These are phyloP conservation scores for Sugiyamaella smithiae DNA, from an alignment of 805 yeast species.

Conservation along the genomic window DNA sequence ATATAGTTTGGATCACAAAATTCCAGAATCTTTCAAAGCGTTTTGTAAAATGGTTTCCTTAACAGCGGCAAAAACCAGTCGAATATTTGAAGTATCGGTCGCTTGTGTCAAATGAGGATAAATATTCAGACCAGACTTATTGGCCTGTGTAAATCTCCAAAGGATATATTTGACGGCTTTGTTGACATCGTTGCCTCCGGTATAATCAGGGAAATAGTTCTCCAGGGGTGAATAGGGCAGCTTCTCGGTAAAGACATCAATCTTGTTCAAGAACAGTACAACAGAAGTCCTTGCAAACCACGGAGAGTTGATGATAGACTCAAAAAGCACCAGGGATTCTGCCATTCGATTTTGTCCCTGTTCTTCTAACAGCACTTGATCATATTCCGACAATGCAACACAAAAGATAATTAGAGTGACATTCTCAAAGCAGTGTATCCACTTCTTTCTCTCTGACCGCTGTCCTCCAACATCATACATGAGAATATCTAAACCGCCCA, in stretches of 20 bases:
- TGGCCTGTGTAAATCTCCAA: slow-evolving; percentile 85
- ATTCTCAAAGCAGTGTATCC: slow-evolving; percentile 96
- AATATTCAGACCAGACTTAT: slow-evolving; percentile 74
- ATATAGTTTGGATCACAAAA: slow-evolving; percentile 40
- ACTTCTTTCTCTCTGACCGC: slow-evolving; percentile 89
- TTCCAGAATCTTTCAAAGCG: slow-evolving; percentile 71
- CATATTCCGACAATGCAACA: slow-evolving; percentile 88
- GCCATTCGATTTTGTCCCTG: slow-evolving; percentile 65
- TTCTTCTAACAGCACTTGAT: slow-evolving; percentile 79
- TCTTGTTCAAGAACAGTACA: slow-evolving; percentile 82
- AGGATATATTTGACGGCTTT: slow-evolving; percentile 89
- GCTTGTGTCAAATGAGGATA: slow-evolving; percentile 93
- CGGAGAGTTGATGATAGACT: slow-evolving; percentile 84
- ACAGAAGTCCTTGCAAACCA: slow-evolving; percentile 90
- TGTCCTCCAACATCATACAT: slow-evolving; percentile 93
- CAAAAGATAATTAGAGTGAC: slow-evolving; percentile 88
- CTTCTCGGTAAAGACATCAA: slow-evolving; percentile 86
- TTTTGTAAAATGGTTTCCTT: slow-evolving; percentile 77
- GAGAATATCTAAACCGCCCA: slow-evolving; percentile 65
- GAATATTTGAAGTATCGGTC: slow-evolving; percentile 86
- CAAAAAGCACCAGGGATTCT: slow-evolving; percentile 80
- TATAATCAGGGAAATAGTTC: slow-evolving; percentile 82
- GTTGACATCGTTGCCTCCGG: slow-evolving; percentile 84
- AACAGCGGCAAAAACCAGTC: slow-evolving; percentile 80
- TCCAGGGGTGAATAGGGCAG: slow-evolving; percentile 77